Evolutionary conservation across 2,329 filamentous ascomycete genomes (phyloP).

Genomic region (Calonectria ilicicola): DNA sequence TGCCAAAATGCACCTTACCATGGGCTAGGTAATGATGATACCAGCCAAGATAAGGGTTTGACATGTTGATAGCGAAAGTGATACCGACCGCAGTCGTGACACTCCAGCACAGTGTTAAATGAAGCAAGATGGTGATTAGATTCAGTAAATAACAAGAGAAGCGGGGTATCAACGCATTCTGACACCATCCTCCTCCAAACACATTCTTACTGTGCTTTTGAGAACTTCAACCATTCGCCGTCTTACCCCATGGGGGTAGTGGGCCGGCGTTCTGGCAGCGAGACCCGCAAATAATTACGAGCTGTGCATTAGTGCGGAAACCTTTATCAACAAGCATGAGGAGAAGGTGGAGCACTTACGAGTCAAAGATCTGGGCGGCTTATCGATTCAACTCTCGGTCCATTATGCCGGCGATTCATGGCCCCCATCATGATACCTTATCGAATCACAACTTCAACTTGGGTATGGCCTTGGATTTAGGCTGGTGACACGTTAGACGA

Average conservation of each 20-base stretch:
- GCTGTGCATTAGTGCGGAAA: not conserved
- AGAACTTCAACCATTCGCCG: not conserved
- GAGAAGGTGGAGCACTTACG: not conserved
- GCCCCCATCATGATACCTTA: not conserved
- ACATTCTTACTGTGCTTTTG: not conserved
- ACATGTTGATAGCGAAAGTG: too few species aligned
- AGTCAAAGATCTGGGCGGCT: not conserved
- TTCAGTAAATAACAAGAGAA: too few species aligned
- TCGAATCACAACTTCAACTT: not conserved
- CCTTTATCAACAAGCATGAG: not conserved
- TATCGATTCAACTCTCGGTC: not conserved
- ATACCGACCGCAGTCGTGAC: too few species aligned
- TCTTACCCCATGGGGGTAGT: not conserved
- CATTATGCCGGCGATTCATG: not conserved
- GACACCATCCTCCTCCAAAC: too few species aligned
- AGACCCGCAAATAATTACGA: conserved; percentile 3
- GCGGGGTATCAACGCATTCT: too few species aligned
- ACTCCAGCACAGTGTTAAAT: too few species aligned
- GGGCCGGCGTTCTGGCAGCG: not conserved
- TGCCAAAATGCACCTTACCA: not conserved
- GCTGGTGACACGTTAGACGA: not conserved
- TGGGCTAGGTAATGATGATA: not conserved
- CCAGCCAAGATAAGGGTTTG: not conserved
- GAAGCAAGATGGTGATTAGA: too few species aligned
- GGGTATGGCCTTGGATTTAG: not conserved